Evolutionary conservation across 192 early-diverging fungal species (phyloP).

Genomic region (Jimgerdemannia lactiflua): DNA sequence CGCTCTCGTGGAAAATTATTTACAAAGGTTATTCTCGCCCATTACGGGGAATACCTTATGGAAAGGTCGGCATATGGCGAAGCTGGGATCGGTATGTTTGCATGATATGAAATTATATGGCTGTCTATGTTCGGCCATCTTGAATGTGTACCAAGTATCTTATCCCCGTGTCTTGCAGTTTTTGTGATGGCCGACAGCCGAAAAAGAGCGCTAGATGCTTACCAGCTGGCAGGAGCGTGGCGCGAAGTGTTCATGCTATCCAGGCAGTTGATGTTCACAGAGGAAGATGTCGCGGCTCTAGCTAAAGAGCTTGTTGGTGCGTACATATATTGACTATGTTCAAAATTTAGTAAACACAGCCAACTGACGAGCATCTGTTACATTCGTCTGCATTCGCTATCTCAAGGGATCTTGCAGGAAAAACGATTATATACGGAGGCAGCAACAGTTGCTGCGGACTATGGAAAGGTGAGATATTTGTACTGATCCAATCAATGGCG

Average conservation of each 20-base stretch:
- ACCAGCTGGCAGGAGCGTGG: constrained; percentile 57
- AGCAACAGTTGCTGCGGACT: constrained; percentile 68
- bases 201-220: constrained; percentile 56
- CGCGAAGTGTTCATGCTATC: constrained; percentile 66
- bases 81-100: constrained; percentile 53
- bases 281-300: constrained; percentile 42
- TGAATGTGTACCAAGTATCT: too few species aligned
- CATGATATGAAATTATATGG: neutral
- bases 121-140: neutral
- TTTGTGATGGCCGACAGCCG: constrained; percentile 55
- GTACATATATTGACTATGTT: constrained; percentile 7
- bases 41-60: constrained; percentile 67
- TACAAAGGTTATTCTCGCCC: constrained; percentile 24
- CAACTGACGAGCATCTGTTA: neutral
- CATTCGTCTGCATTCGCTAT: constrained; percentile 4
- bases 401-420: constrained; percentile 47
- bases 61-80: constrained; percentile 55
- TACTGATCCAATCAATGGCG: neutral
- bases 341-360: neutral
- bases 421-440: constrained; percentile 65
- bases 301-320: constrained; percentile 56
- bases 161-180: constrained; percentile 35
- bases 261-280: constrained; percentile 43
- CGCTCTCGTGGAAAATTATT: neutral
- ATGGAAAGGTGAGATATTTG: constrained; percentile 35